Evolutionary conservation across 345 rosid genomes (phyloP), one percentile per base, ranked within the genome.

Genomic region (Dipteronia sinensis): DNA sequence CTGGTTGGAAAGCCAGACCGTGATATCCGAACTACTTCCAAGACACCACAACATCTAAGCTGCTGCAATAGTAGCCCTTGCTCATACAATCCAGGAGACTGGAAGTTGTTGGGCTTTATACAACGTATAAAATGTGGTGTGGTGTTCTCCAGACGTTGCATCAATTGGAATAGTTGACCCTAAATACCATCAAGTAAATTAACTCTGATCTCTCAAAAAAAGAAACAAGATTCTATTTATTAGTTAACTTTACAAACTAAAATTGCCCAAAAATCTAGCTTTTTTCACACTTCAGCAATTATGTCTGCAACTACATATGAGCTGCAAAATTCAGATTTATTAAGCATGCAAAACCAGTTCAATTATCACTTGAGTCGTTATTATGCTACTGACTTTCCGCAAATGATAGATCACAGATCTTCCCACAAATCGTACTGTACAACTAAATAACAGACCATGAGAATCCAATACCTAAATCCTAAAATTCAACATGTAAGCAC

Each of bases 121-220:
- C 99, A 96, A 22, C 99, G 97, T 75, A 96, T 92, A 84, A 96
- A 96, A 84, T 94, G 99, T 22, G 99, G 98, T 15, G 98, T 96
- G 20, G 99, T 96, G 89, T 67, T 92, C 76, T 92, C 99, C 49
- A 96, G 83, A 67, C 97, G 98, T 81, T 94, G 93, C 99, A 96
- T 92, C 89, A 96, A 77, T 78, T 90, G 98, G 85, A 96, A 96
- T 69, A 96, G 94, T 89, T 96, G 99, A 79, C 95, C 74, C 99
- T 96, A 78, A 46, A 79, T 74, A 83, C 16, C 75, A 67, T 29
- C 19, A 47, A 25, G 61, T 19, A 77, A 80, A 71, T 69, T 22
- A 70, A 31, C 25, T 46, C 19, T 42, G 12, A 74, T 68, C 40
- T 44, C 51, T 6, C 13, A 73, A 69, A 74, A 46, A 3, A 19